phyloP scores from a whole-genome alignment of 345 rosid genomes.

The Murraya paniculata region DNA sequence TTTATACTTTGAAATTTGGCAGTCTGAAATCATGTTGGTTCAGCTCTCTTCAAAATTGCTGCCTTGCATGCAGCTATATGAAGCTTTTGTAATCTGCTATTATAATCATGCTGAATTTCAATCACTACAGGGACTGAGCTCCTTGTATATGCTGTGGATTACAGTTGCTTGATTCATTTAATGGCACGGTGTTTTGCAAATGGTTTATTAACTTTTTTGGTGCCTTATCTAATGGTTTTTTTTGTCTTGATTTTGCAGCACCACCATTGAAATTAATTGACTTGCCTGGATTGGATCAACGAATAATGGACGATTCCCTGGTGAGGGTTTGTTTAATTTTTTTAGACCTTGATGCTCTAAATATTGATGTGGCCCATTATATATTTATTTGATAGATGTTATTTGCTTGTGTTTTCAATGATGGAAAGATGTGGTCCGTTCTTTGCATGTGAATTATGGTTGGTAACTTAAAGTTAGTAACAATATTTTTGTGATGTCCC shows the following conservation, averaged over 20 bases:
- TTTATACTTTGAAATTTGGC: background rate
- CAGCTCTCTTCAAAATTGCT: background rate
- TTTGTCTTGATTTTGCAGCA: constrained; percentile 42
- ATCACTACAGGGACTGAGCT: background rate
- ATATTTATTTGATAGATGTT: background rate
- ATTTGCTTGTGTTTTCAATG: constrained; percentile 9
- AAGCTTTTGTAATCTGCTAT: background rate
- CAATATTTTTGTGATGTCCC: background rate
- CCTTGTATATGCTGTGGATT: background rate
- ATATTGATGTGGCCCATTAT: background rate
- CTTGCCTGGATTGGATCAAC: constrained; percentile 95
- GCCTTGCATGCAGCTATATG: background rate
- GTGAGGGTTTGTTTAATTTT: constrained; percentile 37
- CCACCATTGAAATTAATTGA: constrained; percentile 88
- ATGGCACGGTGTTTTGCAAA: background rate
- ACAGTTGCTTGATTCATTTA: constrained; percentile 5
- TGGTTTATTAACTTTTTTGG: background rate
- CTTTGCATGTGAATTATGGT: constrained; percentile 1
- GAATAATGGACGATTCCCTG: constrained; percentile 85
- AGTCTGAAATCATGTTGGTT: constrained; percentile 1
- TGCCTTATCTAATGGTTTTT: background rate
- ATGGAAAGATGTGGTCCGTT: background rate
- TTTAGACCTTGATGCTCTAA: constrained; percentile 9
- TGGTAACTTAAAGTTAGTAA: constrained; percentile 11
- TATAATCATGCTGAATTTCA: background rate